Evolutionary conservation across 164 flowering plant genomes (phyloP).

Genomic region (Dillenia suffruticosa): DNA sequence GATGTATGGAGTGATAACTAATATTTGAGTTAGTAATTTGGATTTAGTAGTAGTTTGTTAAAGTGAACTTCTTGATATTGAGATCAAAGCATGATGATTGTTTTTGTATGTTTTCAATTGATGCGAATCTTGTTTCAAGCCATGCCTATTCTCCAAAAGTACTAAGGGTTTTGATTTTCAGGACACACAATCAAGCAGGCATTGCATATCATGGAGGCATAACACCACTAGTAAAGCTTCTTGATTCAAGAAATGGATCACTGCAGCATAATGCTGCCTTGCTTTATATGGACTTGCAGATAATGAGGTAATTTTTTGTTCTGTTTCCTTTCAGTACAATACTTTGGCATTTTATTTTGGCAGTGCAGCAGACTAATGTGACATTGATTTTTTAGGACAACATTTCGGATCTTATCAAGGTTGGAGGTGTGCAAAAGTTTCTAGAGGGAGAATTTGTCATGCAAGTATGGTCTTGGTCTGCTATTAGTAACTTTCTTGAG

Average conservation of each 20-base stretch:
- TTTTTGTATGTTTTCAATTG: no score
- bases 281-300: conserved; percentile 98
- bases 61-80: no score
- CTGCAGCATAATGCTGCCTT: conserved; percentile 98
- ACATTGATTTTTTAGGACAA: conserved; percentile 54
- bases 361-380: no score
- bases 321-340: no score
- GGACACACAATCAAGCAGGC: conserved; percentile 97
- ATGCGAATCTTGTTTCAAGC: no score
- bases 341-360: no score
- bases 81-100: no score
- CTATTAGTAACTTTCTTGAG: no score
- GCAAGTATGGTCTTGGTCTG: conserved; percentile 48
- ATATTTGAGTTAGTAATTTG: no score
- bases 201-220: conserved; percentile 88
- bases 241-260: conserved; percentile 92
- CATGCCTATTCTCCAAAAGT: no score
- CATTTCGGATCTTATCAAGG: conserved; percentile 85
- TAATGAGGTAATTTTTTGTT: conserved; percentile 59
- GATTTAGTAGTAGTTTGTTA: no score
- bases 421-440: conserved; percentile 95
- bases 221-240: conserved; percentile 79
- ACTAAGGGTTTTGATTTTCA: conserved; percentile 26
- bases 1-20: no score
- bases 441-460: conserved; percentile 97